Evolutionary conservation across 331 rosid species (phyloP), one percentile per base, ranked within the genome.

Genomic region (Prunus yedoensis): DNA sequence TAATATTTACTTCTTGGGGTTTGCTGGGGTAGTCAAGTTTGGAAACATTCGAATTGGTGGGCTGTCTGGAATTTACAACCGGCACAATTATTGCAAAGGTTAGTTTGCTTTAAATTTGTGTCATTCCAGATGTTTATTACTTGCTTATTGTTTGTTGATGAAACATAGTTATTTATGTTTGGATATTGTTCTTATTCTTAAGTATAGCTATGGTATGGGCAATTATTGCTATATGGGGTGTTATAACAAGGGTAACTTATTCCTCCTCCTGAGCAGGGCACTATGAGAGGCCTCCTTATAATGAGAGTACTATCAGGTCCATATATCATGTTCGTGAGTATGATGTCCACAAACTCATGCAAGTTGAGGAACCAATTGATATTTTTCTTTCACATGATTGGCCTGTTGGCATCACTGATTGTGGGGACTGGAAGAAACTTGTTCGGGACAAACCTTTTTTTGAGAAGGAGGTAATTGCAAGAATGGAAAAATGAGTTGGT

Each of bases 331-430:
- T 92, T 51, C 99, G 97, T 17, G 94, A 94, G 64, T 94, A 90
- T 63, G 97, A 92, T 63, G 93, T 92, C 80, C 89, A 82, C 74
- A 92, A 94, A 77, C 89, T 92, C 49, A 81, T 71, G 81, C 97
- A 90, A 92, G 84, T 94, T 70, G 88, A 92, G 88, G 96, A 92
- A 57, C 97, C 93, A 0, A 64, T 94, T 38, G 92, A 92, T 81
- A 86, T 94, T 60, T 94, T 92, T 87, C 92, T 94, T 58, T 94
- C 99, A 9, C 97, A 95, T 82, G 99, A 95, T 84, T 95, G 99
- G 99, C 99, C 97, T 0, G 54, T 87, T 76, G 89, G 96, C 35
- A 89, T 95, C 85, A 92, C 97, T 69, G 97, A 92, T 71, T 89
- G 81, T 79, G 99, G 99, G 86, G 77, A 95, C 74, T 90, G 89